These are phyloP conservation scores for Cutaneotrichosporon mucoides DNA, from an alignment of 1,284 basidiomycete species.

Conservation along the genomic window DNA sequence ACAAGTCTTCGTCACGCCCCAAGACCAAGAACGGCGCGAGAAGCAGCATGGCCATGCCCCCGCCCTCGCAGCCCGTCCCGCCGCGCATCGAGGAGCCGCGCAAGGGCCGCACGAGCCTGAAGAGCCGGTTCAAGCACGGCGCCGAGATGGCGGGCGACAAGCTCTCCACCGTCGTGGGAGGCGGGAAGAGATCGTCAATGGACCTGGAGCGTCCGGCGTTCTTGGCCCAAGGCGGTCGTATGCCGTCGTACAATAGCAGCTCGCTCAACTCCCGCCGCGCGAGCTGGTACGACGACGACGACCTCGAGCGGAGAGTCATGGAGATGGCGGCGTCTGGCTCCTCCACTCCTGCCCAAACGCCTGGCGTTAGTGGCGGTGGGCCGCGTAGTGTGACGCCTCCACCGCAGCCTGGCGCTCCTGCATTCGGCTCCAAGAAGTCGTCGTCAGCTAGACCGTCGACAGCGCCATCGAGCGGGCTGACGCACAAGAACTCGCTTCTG, in stretches of 20 bases:
- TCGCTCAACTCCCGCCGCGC: background rate
- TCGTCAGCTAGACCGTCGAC: no score
- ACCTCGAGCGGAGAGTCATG: constrained; percentile 41
- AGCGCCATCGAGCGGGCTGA: no score
- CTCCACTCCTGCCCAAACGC: no score
- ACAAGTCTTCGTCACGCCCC: background rate
- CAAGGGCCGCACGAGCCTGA: constrained; percentile 36
- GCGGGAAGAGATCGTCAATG: constrained; percentile 12
- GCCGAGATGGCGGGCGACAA: constrained; percentile 31
- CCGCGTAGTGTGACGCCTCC: no score
- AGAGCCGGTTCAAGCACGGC: constrained; percentile 35
- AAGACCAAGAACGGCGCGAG: background rate
- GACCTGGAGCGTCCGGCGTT: constrained; percentile 21
- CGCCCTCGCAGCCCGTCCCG: constrained; percentile 19
- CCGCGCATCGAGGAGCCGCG: constrained; percentile 13
- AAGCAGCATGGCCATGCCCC: constrained; percentile 21
- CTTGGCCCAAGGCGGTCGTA: constrained; percentile 10
- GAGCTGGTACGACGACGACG: constrained; percentile 19
- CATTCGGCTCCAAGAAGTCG: no score
- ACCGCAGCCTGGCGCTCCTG: no score
- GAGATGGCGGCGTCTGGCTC: constrained; percentile 41
- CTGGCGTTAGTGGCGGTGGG: no score
- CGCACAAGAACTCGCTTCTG: no score
- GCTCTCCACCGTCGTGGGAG: constrained; percentile 29
- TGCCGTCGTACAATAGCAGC: constrained; percentile 11